A percentile compares a stretch with the other conserved stretches of the same genome.
Conservation (phyloP, 352 stramenopile genomes). For the Globisporangium polare region DNA sequence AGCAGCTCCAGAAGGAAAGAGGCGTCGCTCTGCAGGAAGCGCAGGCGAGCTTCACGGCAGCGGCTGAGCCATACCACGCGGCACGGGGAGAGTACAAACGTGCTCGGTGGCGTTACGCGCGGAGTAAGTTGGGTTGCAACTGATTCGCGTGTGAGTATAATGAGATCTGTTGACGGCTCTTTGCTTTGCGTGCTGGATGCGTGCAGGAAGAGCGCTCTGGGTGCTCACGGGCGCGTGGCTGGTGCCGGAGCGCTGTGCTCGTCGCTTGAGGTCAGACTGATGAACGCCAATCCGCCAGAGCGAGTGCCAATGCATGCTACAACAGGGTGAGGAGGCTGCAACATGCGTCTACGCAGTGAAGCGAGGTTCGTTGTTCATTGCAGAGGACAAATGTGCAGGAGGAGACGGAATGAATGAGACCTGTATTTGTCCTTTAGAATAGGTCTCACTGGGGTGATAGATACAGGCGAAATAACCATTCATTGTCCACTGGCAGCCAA, state of each 20-base stretch:
- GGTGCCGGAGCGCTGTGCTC: background rate
- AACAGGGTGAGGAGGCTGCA: too few species aligned
- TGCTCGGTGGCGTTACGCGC: background rate
- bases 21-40: background rate
- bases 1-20: background rate
- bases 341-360: too few species aligned
- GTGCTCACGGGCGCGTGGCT: background rate
- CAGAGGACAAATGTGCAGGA: too few species aligned
- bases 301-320: background rate
- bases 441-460: too few species aligned
- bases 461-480: too few species aligned
- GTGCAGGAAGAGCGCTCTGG: background rate
- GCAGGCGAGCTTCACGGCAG: background rate
- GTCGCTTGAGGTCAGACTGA: background rate
- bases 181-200: background rate
- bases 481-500: background rate
- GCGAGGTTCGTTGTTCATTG: too few species aligned
- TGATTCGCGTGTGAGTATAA: background rate
- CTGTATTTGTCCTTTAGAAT: too few species aligned
- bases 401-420: too few species aligned
- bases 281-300: background rate
- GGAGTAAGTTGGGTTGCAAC: background rate
- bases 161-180: background rate
- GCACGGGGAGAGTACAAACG: background rate
- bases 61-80: background rate